These are phyloP conservation scores for Tulasnella sp. DNA, from an alignment of 768 basidiomycete genomes.

Conservation along the genomic window DNA sequence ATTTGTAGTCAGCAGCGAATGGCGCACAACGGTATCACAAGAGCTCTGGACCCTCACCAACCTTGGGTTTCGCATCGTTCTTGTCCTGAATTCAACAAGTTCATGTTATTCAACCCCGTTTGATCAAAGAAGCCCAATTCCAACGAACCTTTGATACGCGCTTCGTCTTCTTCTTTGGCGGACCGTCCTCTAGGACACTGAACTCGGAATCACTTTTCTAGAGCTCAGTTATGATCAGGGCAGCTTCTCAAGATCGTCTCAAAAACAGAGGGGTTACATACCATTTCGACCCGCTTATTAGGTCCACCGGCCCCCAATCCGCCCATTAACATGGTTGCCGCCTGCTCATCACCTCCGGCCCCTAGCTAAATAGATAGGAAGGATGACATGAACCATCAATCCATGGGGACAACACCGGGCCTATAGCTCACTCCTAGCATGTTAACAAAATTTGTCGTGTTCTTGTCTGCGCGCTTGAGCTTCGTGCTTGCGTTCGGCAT, in stretches of 20 bases:
- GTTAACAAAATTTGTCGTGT: constrained; percentile 2
- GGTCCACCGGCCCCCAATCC: constrained; percentile 2
- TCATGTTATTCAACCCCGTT: background rate
- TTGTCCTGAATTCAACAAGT: no score
- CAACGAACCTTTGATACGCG: no score
- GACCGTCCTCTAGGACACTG: constrained; percentile 48
- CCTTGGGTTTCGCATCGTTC: no score
- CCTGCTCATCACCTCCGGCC: constrained; percentile 8
- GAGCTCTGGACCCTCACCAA: no score
- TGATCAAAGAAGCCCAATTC: no score
- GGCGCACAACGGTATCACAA: background rate
- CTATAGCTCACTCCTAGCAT: constrained; percentile 9
- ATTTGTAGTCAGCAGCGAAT: no score
- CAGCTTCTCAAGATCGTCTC: no score
- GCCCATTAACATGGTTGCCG: background rate
- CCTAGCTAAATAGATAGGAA: no score
- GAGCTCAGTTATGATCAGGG: no score
- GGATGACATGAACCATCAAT: no score
- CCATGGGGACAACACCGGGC: background rate
- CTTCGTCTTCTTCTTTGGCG: constrained; percentile 33
- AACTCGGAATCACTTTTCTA: constrained; percentile 47
- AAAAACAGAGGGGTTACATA: background rate
- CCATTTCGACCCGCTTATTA: background rate
- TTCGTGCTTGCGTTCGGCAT: background rate
- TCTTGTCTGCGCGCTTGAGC: constrained; percentile 8